Percentiles rank a stretch among this genome's conserved stretches.
Conservation (phyloP, 106 monocot genomes). For the Dendrobium huoshanense region DNA sequence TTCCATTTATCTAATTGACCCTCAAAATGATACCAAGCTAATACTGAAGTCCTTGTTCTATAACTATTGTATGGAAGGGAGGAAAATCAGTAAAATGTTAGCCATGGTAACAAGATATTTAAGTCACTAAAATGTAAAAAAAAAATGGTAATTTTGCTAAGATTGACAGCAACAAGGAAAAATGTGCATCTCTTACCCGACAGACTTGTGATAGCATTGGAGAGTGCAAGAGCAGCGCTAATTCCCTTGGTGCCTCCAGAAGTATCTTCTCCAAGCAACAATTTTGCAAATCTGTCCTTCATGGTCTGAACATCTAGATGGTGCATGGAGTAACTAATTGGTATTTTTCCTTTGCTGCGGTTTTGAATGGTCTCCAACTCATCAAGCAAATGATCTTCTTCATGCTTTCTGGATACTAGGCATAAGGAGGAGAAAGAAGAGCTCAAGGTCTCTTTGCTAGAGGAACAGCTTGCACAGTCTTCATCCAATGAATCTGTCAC, state of each 20-base stretch:
- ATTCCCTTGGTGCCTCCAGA: conserved; percentile 74
- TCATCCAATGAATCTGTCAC: conserved; percentile 56
- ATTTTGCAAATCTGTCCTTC: conserved; percentile 83
- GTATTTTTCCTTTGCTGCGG: conserved; percentile 43
- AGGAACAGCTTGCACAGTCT: conserved; percentile 72
- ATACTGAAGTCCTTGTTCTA: background rate
- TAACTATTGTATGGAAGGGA: background rate
- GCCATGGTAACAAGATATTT: background rate
- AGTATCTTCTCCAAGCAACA: conserved; percentile 82
- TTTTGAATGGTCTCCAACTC: conserved; percentile 42
- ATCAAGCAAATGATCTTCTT: conserved; percentile 39
- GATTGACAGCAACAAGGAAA: background rate
- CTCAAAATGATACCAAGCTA: background rate
- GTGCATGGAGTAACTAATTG: conserved; percentile 42
- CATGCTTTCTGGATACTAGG: conserved; percentile 31
- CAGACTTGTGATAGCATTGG: conserved; percentile 79
- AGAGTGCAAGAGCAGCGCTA: conserved; percentile 63
- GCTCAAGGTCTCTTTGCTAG: conserved; percentile 58
- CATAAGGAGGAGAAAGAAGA: conserved; percentile 73
- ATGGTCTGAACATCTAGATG: conserved; percentile 65
- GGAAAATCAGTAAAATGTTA: background rate
- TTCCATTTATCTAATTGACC: background rate
- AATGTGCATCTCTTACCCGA: conserved; percentile 38
- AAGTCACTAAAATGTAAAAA: background rate
- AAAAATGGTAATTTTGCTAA: no score